A percentile compares a stretch with the other conserved stretches of the same genome.
Evolutionary conservation across 73 alveolate species (phyloP).

Genomic region (Paraurostyla sp.): DNA sequence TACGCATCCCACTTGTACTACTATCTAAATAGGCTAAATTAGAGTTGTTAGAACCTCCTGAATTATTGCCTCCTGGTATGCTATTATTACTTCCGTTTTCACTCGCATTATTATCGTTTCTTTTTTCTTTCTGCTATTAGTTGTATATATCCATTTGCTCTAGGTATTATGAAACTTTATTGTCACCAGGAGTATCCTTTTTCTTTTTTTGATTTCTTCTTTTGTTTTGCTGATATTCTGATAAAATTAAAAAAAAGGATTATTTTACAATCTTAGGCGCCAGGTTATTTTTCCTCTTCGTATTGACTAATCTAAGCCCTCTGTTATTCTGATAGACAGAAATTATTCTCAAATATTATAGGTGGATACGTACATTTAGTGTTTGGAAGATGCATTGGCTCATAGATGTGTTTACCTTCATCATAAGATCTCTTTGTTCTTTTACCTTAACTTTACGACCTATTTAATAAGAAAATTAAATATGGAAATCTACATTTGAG

Average conservation of each 20-base stretch:
- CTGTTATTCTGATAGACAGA: neutral
- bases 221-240: neutral
- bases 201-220: neutral
- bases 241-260: neutral
- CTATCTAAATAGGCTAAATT: neutral
- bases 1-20: neutral
- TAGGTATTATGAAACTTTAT: neutral
- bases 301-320: conserved; percentile 38
- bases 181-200: conserved; percentile 11
- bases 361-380: too few species aligned
- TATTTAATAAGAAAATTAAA: neutral
- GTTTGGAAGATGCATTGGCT: neutral
- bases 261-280: neutral
- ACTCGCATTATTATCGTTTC: neutral
- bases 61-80: conserved; percentile 4
- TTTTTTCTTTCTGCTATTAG: neutral
- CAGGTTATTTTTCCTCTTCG: conserved; percentile 26
- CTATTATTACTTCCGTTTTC: conserved; percentile 38
- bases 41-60: conserved; percentile 32
- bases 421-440: neutral
- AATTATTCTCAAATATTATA: neutral
- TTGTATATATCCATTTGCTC: conserved; percentile 17
- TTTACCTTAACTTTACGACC: conserved; percentile 28
- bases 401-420: neutral
- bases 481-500: neutral